These are phyloP conservation scores for Paracoccidioides brasiliensis DNA, from an alignment of 2,329 filamentous ascomycete genomes.

Conservation along the genomic window DNA sequence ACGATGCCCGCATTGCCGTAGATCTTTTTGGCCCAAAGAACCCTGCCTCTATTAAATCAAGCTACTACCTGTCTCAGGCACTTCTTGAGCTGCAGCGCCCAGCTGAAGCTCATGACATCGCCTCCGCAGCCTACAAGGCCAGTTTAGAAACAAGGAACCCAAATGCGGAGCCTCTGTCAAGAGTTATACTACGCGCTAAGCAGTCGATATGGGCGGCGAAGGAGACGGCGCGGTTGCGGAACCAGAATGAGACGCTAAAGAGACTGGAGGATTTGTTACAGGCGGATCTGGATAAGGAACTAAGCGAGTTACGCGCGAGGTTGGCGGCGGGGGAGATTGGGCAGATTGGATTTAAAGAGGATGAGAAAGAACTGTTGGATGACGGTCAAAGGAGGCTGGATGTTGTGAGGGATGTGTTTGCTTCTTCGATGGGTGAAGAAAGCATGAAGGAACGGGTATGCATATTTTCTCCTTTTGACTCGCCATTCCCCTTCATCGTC, in stretches of 20 bases:
- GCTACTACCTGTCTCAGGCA: constrained; percentile 72
- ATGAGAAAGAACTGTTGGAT: constrained; percentile 44
- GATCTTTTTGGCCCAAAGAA: constrained; percentile 41
- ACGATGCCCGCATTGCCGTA: constrained; percentile 65
- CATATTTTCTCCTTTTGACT: not conserved
- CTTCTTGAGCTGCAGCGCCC: constrained; percentile 60
- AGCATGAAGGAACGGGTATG: constrained; percentile 30
- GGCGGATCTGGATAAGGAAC: constrained; percentile 25
- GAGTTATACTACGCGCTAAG: constrained; percentile 64
- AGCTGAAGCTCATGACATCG: constrained; percentile 58
- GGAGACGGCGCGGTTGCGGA: constrained; percentile 42
- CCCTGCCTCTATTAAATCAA: constrained; percentile 61
- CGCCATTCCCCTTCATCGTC: not conserved
- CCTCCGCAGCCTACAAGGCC: constrained; percentile 57
- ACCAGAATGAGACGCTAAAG: constrained; percentile 31
- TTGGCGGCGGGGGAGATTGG: constrained; percentile 33
- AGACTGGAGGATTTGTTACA: constrained; percentile 30
- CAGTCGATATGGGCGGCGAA: constrained; percentile 71
- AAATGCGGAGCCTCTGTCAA: constrained; percentile 57
- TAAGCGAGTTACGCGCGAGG: constrained; percentile 23
- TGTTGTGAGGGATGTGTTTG: constrained; percentile 33
- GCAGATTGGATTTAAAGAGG: constrained; percentile 56
- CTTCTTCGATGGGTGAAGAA: constrained; percentile 28
- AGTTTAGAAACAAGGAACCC: constrained; percentile 52
- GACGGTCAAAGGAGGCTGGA: constrained; percentile 36